A percentile compares a stretch with the other conserved stretches of the same genome.
Conservation (phyloP, 768 basidiomycete genomes). For the Auricularia heimuer region DNA sequence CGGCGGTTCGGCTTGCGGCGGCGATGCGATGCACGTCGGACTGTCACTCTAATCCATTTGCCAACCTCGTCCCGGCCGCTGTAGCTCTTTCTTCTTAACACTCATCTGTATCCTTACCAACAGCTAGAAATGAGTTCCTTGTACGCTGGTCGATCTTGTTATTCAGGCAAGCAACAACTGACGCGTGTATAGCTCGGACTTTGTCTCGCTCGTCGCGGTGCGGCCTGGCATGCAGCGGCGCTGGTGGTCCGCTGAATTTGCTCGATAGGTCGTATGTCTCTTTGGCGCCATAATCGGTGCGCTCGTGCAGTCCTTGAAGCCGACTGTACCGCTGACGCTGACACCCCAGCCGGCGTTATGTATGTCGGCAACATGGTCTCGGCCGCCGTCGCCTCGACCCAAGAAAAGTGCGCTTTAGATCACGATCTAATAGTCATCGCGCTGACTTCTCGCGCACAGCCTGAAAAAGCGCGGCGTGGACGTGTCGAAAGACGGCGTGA, state of each 20-base stretch:
- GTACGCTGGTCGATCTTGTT: not conserved
- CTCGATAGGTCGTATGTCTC: not conserved
- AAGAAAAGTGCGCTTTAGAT: not conserved
- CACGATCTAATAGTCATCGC: not conserved
- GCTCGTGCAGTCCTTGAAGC: not conserved
- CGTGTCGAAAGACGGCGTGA: not conserved
- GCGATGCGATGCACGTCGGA: not conserved
- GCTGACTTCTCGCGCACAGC: not conserved
- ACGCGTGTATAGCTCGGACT: not conserved
- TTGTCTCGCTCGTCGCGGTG: not conserved
- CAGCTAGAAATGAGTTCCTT: not conserved
- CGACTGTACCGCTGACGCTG: not conserved
- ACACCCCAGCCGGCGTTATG: not conserved
- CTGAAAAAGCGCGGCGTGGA: not conserved
- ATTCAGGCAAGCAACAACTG: not conserved
- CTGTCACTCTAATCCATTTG: not conserved
- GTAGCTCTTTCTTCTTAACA: not conserved
- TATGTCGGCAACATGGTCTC: not conserved
- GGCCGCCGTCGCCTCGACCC: not conserved
- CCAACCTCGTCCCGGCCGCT: not conserved
- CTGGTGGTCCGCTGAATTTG: not conserved
- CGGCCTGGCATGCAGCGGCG: not conserved
- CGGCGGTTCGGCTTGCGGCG: not conserved
- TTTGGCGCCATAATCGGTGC: not conserved
- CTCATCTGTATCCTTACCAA: not conserved